Percentiles rank a stretch among this genome's conserved stretches.
Conservation (phyloP, 192 early-diverging fungal genomes). For the Cladochytrium replicatum region DNA sequence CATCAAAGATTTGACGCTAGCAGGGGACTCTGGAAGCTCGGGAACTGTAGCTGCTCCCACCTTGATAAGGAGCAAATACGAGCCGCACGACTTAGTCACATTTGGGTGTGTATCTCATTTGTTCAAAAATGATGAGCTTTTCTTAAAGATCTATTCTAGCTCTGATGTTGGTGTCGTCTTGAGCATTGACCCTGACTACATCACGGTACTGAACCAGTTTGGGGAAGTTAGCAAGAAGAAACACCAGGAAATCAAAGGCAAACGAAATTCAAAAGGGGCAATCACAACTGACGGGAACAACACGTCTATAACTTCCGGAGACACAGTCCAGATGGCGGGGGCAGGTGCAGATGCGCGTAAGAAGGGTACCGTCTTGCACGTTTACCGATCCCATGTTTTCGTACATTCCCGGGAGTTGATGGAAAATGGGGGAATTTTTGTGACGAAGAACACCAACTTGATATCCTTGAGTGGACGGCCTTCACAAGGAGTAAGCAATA, state of each 20-base stretch:
- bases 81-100: too few species aligned
- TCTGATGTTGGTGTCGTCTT: conserved; percentile 73
- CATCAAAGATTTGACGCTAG: too few species aligned
- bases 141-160: too few species aligned
- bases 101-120: too few species aligned
- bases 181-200: conserved; percentile 62
- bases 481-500: too few species aligned
- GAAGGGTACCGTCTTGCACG: conserved; percentile 66
- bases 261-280: conserved; percentile 42
- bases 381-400: conserved; percentile 74
- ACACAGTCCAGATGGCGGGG: conserved; percentile 40
- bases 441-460: conserved; percentile 54
- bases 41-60: too few species aligned
- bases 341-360: conserved; percentile 24
- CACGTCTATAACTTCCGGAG: conserved; percentile 45
- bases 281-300: conserved; percentile 42
- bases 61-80: too few species aligned
- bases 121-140: too few species aligned
- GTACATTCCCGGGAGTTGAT: conserved; percentile 61
- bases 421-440: conserved; percentile 70
- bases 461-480: conserved; percentile 14
- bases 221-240: conserved; percentile 52
- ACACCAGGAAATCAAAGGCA: conserved; percentile 60
- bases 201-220: conserved; percentile 70
- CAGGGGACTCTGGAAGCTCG: too few species aligned